Percentiles rank a stretch among this genome's conserved stretches.
phyloP scores from a whole-genome alignment of 129 eudicot species.

The Kitagawia praeruptora region DNA sequence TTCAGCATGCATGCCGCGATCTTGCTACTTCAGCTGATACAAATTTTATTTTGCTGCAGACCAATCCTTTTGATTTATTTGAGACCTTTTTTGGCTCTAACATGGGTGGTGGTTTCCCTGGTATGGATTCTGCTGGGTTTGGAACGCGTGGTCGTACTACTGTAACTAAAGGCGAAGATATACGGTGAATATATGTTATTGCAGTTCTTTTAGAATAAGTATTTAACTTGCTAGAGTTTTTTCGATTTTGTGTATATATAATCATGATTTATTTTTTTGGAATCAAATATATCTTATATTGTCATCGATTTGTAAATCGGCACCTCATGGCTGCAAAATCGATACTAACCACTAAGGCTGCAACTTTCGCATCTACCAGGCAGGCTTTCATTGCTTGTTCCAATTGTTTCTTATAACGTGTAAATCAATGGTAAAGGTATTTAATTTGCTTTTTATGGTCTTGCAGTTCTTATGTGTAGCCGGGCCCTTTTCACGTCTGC shows the following conservation, averaged over 20 bases:
- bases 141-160: conserved; percentile 71
- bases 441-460: background rate
- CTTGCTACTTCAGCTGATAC: conserved; percentile 3
- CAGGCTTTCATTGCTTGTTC: conserved; percentile 3
- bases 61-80: conserved; percentile 97
- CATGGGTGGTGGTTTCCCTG: conserved; percentile 73
- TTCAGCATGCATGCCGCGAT: background rate
- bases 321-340: conserved; percentile 1
- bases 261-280: background rate
- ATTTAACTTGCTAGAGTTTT: background rate
- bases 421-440: background rate
- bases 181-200: conserved; percentile 60
- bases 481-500: background rate
- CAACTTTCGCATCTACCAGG: background rate
- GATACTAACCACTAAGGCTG: background rate
- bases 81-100: conserved; percentile 90
- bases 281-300: background rate
- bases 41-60: conserved; percentile 25
- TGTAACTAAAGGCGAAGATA: conserved; percentile 84
- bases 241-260: background rate
- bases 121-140: conserved; percentile 69
- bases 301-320: background rate
- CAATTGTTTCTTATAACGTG: background rate
- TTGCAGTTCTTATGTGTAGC: background rate
- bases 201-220: background rate